phyloP scores from a whole-genome alignment of 2,329 filamentous ascomycete species.

The Colletotrichum musicola region DNA sequence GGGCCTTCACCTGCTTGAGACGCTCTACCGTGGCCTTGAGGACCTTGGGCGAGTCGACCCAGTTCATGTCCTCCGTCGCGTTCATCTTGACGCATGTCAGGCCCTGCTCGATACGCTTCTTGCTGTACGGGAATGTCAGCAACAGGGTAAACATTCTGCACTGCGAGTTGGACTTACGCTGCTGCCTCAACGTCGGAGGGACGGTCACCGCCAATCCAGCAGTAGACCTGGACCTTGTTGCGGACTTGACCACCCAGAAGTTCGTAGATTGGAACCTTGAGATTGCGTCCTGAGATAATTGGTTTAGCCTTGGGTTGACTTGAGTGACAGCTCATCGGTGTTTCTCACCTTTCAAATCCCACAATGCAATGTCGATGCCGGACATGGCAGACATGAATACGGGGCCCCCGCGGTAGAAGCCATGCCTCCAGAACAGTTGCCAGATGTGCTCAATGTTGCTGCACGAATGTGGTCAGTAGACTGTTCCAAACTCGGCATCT shows the following conservation, averaged over 20 bases:
- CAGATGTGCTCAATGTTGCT: constrained; percentile 79
- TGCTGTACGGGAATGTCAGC: constrained; percentile 47
- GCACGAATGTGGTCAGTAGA: too few species aligned
- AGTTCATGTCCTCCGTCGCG: constrained; percentile 75
- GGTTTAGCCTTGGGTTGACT: not conserved
- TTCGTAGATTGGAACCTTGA: constrained; percentile 71
- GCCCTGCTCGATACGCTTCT: constrained; percentile 66
- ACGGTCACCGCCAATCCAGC: constrained; percentile 77
- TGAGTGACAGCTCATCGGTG: not conserved
- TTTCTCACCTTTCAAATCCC: constrained; percentile 71
- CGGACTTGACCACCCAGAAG: constrained; percentile 76
- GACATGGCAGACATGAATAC: constrained; percentile 80
- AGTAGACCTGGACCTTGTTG: constrained; percentile 73
- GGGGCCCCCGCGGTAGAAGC: constrained; percentile 78
- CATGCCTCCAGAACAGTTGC: constrained; percentile 73
- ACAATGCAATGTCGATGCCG: constrained; percentile 78
- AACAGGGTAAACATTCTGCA: accelerated
- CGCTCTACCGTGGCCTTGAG: constrained; percentile 71
- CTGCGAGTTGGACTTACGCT: constrained; percentile 53
- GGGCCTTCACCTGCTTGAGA: constrained; percentile 70
- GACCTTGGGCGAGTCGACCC: constrained; percentile 73
- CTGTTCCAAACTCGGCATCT: too few species aligned
- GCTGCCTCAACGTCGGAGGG: constrained; percentile 71
- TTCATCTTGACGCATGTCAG: constrained; percentile 77
- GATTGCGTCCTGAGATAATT: constrained; percentile 23